These are phyloP conservation scores for Pyrus pyrifolia DNA, from an alignment of 306 rosid genomes.

Conservation along the genomic window DNA sequence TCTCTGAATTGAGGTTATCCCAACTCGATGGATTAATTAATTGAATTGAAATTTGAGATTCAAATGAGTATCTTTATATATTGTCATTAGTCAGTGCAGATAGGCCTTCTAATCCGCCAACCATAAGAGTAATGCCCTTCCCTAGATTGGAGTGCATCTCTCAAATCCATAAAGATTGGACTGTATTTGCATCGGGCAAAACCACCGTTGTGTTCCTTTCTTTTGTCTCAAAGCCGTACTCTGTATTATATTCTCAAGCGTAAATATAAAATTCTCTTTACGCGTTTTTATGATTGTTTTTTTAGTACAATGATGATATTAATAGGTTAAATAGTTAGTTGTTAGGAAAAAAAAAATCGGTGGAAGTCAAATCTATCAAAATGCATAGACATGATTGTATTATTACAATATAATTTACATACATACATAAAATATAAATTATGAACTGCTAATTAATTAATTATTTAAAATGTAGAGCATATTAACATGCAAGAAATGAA, in stretches of 20 bases:
- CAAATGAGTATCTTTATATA: neutral
- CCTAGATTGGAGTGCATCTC: neutral
- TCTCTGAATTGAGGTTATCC: too few species aligned
- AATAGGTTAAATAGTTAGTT: too few species aligned
- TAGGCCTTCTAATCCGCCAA: neutral
- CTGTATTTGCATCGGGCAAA: neutral
- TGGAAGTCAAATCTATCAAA: accelerated
- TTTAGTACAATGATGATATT: accelerated
- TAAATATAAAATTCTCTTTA: slow-evolving; percentile 10
- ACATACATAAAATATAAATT: neutral
- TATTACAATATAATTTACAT: too few species aligned
- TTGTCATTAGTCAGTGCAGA: neutral
- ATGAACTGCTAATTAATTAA: neutral
- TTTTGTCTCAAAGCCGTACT: neutral
- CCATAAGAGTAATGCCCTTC: neutral
- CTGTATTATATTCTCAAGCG: neutral
- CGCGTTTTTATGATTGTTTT: neutral
- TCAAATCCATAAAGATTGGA: neutral
- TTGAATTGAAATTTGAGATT: neutral
- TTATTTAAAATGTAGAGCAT: neutral
- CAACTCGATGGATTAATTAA: too few species aligned
- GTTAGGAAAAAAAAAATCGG: accelerated
- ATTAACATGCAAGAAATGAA: too few species aligned
- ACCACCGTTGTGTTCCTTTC: neutral
- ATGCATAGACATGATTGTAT: too few species aligned